phyloP scores from a whole-genome alignment of 306 rosid genomes.

The Prunus kanzakura region DNA sequence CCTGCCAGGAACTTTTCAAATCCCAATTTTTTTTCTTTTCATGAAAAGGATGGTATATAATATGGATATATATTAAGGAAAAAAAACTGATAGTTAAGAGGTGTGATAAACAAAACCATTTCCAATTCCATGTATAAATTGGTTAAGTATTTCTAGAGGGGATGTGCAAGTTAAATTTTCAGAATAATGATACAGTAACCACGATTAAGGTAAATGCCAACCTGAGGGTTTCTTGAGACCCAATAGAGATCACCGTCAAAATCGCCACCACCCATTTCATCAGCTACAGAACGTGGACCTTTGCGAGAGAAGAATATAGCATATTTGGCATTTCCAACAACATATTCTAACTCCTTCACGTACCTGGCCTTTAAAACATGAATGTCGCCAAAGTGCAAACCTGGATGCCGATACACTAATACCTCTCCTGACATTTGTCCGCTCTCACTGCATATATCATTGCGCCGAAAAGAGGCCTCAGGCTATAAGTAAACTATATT shows the following conservation, averaged over 20 bases:
- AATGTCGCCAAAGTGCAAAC: slow-evolving; percentile 80
- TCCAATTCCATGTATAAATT: neutral
- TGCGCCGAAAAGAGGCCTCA: neutral
- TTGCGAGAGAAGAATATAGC: slow-evolving; percentile 76
- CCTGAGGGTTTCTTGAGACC: slow-evolving; percentile 75
- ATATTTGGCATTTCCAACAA: slow-evolving; percentile 62
- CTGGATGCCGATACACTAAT: slow-evolving; percentile 76
- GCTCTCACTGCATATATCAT: slow-evolving; percentile 37
- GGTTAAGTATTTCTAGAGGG: neutral
- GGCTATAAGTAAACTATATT: neutral
- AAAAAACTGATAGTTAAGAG: neutral
- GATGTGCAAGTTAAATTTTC: neutral
- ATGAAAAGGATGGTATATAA: neutral
- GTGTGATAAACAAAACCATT: neutral
- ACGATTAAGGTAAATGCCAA: slow-evolving; percentile 16
- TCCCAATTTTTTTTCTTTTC: neutral
- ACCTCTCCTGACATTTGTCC: slow-evolving; percentile 71
- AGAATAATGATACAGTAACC: neutral
- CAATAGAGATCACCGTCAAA: slow-evolving; percentile 88
- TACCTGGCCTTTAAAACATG: slow-evolving; percentile 56
- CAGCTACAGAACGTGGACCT: slow-evolving; percentile 76
- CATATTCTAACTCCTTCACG: slow-evolving; percentile 42
- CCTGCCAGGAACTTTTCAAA: neutral
- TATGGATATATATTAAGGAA: too few relatives aligned
- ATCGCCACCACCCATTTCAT: slow-evolving; percentile 87